Evolutionary conservation across 768 basidiomycete species (phyloP), one percentile per base, ranked within the genome.

Genomic region (Russula dissimulans): DNA sequence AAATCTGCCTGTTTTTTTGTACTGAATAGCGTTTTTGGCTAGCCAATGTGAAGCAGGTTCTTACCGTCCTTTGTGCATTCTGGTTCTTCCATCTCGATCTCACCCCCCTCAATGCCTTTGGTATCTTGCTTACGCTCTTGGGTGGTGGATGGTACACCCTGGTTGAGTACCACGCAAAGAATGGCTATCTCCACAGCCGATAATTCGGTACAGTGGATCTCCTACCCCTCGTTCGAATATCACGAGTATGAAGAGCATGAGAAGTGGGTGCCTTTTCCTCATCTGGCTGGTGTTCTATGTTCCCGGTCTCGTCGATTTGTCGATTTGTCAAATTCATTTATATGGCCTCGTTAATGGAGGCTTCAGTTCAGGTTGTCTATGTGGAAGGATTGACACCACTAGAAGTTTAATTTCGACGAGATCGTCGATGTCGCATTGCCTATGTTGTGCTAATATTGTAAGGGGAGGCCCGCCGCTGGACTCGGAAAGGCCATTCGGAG

Each of bases 21-120:
- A 31, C 59, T 67, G 14, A 59, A 47, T 9, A 3, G 31, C 31
- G 9, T n/a, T n/a, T 38, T 22, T 36, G 38, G 45, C 4, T 66
- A 89, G 90, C 84, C 54, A 93, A 94, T 71, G 86, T 95, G 52
- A 97, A 97, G 72, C 95, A 97, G 69, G 95, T 94, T 10, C 71
- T 97, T 67, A 95, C 94, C 3, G 84, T 97, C 59, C 76, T 92
- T 10, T 82, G 86, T 46, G 90, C 92, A 0, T 91, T 98, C 5
- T 65, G 78, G 41, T 78, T 98, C 29, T 99, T 98, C 71, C 74
- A 93, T 70, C 73, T 97, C 46, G 80, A 81, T 3, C 90, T 98
- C 71, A 89, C 86, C 10, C 76, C 78, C 26, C 79, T 79, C 62
- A 99, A 99, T 69, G 85, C 81, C 8, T 63, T 89, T 45, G 97